Evolutionary conservation across 768 basidiomycete genomes (phyloP).

Genomic region (Hortiboletus campestris): DNA sequence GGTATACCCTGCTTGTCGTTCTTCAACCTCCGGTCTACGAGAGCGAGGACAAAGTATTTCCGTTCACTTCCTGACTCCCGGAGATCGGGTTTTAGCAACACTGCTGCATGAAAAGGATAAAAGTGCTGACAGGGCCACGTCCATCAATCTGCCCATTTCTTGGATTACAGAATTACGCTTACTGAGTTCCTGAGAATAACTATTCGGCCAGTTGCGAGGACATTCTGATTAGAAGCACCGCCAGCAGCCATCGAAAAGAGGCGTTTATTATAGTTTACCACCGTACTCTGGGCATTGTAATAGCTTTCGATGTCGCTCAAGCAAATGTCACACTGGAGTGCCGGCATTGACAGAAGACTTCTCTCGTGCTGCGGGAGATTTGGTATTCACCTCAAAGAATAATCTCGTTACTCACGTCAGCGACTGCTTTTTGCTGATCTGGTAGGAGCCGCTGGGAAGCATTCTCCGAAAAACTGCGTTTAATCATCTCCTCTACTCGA

Average conservation of each 20-base stretch:
- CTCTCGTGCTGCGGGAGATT: slow-evolving; percentile 61
- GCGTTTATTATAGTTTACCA: slow-evolving; percentile 60
- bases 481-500: slow-evolving; percentile 99
- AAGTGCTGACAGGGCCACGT: slow-evolving; percentile 60
- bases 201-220: slow-evolving; percentile 71
- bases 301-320: slow-evolving; percentile 66
- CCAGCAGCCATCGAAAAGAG: slow-evolving; percentile 59
- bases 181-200: slow-evolving; percentile 83
- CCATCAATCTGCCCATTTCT: neutral
- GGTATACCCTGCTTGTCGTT: slow-evolving; percentile 48
- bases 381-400: slow-evolving; percentile 4
- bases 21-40: slow-evolving; percentile 66
- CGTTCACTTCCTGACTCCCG: slow-evolving; percentile 49
- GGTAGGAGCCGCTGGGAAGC: slow-evolving; percentile 89
- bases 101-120: slow-evolving; percentile 60
- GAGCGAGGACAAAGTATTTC: slow-evolving; percentile 66
- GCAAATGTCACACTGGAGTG: slow-evolving; percentile 69
- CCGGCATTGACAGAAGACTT: slow-evolving; percentile 55
- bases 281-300: slow-evolving; percentile 68
- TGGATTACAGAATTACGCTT: slow-evolving; percentile 25
- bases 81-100: slow-evolving; percentile 67
- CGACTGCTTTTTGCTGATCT: slow-evolving; percentile 86
- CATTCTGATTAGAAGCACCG: slow-evolving; percentile 65
- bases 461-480: slow-evolving; percentile 98
- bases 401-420: slow-evolving; percentile 53